phyloP scores from a whole-genome alignment of 1,139 yeast genomes.

The Meyerozyma guilliermondii region DNA sequence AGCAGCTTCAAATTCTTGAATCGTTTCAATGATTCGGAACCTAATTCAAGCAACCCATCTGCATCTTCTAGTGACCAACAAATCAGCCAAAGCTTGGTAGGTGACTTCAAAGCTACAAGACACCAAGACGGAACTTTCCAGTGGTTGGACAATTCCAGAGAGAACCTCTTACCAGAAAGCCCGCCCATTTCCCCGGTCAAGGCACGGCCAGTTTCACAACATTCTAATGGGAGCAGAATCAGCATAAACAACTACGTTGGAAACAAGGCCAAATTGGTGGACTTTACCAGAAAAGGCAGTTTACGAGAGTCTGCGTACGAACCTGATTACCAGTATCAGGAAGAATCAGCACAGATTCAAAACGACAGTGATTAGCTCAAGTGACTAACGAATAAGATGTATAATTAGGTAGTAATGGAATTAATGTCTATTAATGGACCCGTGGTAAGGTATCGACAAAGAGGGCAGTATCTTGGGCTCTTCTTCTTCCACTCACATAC shows the following conservation, averaged over 20 bases:
- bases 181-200: background rate
- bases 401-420: slow-evolving; percentile 2
- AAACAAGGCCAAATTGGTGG: slow-evolving; percentile 43
- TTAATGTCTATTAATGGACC: slow-evolving; percentile 1
- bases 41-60: slow-evolving; percentile 13
- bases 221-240: slow-evolving; percentile 3
- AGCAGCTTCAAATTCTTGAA: slow-evolving; percentile 22
- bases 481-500: slow-evolving; percentile 83
- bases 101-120: slow-evolving; percentile 27
- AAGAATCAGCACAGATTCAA: slow-evolving; percentile 34
- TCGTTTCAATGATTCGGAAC: slow-evolving; percentile 12
- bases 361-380: slow-evolving; percentile 27
- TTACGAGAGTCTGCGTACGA: slow-evolving; percentile 36
- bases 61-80: slow-evolving; percentile 15
- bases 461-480: slow-evolving; percentile 77
- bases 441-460: slow-evolving; percentile 47
- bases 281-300: slow-evolving; percentile 45
- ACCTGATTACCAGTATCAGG: slow-evolving; percentile 22
- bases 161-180: background rate
- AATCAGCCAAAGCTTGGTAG: slow-evolving; percentile 10
- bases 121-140: slow-evolving; percentile 22
- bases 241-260: slow-evolving; percentile 2
- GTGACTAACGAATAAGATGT: background rate
- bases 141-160: slow-evolving; percentile 17
- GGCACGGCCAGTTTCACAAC: background rate